Conservation (phyloP, 441 rosid species). For the Corymbia citriodora region DNA sequence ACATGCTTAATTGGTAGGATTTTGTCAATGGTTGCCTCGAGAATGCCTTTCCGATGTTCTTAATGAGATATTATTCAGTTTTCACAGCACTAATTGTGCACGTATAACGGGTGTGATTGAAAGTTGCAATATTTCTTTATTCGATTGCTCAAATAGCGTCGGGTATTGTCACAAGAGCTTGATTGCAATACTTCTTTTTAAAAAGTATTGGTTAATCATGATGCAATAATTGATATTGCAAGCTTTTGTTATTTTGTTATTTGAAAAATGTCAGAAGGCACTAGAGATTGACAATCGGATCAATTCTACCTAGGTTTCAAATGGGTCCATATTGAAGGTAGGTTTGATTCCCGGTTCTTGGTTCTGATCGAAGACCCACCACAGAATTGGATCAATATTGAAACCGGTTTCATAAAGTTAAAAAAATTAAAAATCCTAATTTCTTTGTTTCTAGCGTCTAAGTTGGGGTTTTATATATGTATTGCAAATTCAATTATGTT, state of each 20-base stretch:
- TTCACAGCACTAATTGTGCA: neutral
- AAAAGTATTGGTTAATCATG: neutral
- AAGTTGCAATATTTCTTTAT: neutral
- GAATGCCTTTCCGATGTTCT: neutral
- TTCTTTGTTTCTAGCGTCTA: too few relatives aligned
- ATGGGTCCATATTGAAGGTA: accelerated
- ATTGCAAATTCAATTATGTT: neutral
- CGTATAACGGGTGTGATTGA: neutral
- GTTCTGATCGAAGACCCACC: neutral
- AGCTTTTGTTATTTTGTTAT: neutral
- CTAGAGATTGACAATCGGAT: too few relatives aligned
- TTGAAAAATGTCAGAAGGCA: neutral
- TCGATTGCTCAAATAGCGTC: neutral
- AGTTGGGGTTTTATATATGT: neutral
- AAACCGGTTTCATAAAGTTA: neutral
- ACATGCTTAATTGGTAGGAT: neutral
- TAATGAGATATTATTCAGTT: neutral
- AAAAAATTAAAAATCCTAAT: too few relatives aligned
- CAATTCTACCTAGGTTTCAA: neutral
- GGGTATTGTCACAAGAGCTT: neutral
- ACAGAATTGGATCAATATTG: accelerated
- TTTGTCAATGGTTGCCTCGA: neutral
- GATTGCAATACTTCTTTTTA: neutral
- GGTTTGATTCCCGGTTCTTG: accelerated
- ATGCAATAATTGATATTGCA: accelerated